Base-by-base conservation (phyloP, 2,329 filamentous ascomycete species). In the Diplodia sapinea region DNA sequence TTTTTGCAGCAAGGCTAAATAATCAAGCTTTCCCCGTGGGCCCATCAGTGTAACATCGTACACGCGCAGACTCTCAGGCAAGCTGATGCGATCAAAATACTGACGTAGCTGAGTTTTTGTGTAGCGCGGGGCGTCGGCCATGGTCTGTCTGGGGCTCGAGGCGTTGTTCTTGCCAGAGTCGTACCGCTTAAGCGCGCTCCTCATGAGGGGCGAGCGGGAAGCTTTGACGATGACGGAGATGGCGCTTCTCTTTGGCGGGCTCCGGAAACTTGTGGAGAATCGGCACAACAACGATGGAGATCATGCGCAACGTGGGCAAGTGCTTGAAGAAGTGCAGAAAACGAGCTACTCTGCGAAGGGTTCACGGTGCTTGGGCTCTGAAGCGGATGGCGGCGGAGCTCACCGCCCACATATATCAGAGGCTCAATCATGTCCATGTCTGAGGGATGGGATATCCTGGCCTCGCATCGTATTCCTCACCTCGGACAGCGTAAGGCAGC, bases 1-100 rank as follows among this genome's bases (percentile, higher is more conserved):
- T 51, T 73, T 76, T 49, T 78, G 76, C 29, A 79, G 69, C 8
- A 73, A 63, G 2, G 70, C 68, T 2, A 79, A 73, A 65, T 78
- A 78, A 2, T 67, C 57, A 15, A 79, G 69, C 4, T 74, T 69
- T 31, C 73, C 71, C 11, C 71, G 70, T 31, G 73, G 68, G 8
- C 49, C 66, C 59, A 76, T 63, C 1, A 36, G 50, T 38, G 74
- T 67, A 20, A 77, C 69, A 59, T 75, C 62, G 52, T 75, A 75
- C 9, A 68, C 70, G 29, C 73, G 74, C 50, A 74, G 69, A 43
- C 71, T 64, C 23, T 73, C 57, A 0, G 76, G 70, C 38, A 80
- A 62, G 50, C 72, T 70, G 36, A 80, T 72, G 36, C 76, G 76
- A n/a, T 75, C 73, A 33, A 78, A 76, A 65, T 80, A 80, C n/a